Evolutionary conservation across 1,284 basidiomycete species (phyloP), one percentile per base, ranked within the genome.

Genomic region (Ceratobasidium theobromae): DNA sequence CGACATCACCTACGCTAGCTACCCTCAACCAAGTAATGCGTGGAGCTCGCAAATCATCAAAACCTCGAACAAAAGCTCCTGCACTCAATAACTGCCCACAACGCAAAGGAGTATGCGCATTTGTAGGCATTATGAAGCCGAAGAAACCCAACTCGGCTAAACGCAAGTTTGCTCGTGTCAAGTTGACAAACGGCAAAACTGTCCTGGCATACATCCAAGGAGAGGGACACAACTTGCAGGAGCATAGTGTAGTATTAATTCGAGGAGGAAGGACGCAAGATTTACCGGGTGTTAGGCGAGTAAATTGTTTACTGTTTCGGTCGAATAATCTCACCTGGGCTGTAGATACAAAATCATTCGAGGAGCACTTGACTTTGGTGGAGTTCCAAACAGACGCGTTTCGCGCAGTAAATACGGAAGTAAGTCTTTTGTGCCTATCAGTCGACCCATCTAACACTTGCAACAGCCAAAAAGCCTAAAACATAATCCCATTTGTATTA

Each of bases 101-200:
- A 78, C 86, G 86, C 72, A 97, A 96, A 76, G 95, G 91, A 38
- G 93, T 98, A 67, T 91, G 92, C 75, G 85, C 87, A 30, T 86
- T 88, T 71, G 86, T 98, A 25, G 89, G 90, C 76, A 91, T 87
- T 49, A 84, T 82, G 72, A 94, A 91, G 74, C 97, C 97, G 25
- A 98, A 95, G 81, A 99, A 99, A 76, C 97, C 97, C 70, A 99
- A 99, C 79, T 99, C 96, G 45, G 95, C 95, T 48, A 94, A 98
- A 74, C 91, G 97, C 69, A 99, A 98, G 79, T 93, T 98, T 68
- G 95, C 95, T 45, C 85, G 93, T 74, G 89, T 99, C 71, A 96
- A 96, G 80, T 81, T 99, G 54, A 85, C 88, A 33, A 96, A 90
- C 33, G 97, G 97, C 55, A 89, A 92, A 76, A 88, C 87, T 43